Evolutionary conservation across 2,329 filamentous ascomycete species (phyloP).

Genomic region (Didymella keratinophila): DNA sequence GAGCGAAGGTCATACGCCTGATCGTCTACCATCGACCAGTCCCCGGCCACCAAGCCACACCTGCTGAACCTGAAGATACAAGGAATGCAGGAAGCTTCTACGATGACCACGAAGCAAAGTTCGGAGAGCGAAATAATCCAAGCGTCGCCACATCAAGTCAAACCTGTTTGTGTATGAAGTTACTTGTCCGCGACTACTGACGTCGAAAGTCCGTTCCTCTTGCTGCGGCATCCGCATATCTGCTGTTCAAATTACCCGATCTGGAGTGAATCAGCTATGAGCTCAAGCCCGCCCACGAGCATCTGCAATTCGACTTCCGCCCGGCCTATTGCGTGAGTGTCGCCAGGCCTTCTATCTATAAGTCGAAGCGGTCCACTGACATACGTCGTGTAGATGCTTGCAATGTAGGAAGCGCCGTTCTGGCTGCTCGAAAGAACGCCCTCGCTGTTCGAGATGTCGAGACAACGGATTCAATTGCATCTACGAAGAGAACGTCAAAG

Average conservation of each 20-base stretch:
- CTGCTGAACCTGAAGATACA: neutral
- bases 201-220: neutral
- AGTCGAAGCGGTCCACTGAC: neutral
- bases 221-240: neutral
- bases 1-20: neutral
- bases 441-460: slow-evolving; percentile 12
- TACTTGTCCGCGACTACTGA: neutral
- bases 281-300: neutral
- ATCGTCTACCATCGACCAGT: neutral
- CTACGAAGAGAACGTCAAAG: slow-evolving; percentile 9
- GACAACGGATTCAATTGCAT: slow-evolving; percentile 10
- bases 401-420: slow-evolving; percentile 11
- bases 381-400: slow-evolving; percentile 2
- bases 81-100: neutral
- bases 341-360: neutral
- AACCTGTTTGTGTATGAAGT: neutral
- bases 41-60: neutral
- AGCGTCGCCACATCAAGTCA: neutral
- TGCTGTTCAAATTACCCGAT: neutral
- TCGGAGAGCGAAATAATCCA: neutral
- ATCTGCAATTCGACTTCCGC: slow-evolving; percentile 2
- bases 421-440: slow-evolving; percentile 11
- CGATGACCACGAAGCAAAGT: slow-evolving; percentile 1
- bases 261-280: slow-evolving; percentile 1
- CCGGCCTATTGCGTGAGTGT: slow-evolving; percentile 7